Conservation (phyloP, 805 yeast species). For the Blastobotrys chiropterorum region DNA sequence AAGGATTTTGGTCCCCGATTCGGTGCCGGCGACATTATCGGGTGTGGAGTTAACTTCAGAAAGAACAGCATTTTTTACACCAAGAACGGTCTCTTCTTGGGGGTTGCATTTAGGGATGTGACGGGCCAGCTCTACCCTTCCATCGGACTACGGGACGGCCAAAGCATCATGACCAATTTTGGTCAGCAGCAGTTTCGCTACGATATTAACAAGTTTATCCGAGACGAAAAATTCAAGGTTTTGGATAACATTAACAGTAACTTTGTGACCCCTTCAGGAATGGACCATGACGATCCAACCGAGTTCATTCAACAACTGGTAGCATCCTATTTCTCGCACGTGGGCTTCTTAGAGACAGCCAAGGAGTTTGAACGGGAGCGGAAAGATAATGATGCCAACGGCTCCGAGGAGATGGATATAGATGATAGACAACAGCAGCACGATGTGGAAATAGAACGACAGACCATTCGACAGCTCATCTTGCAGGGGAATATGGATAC, state of each 20-base stretch:
- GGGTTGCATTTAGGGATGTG: constrained; percentile 47
- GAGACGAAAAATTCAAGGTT: constrained; percentile 37
- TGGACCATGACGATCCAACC: constrained; percentile 1
- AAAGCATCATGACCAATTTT: constrained; percentile 46
- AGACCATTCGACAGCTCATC: constrained; percentile 40
- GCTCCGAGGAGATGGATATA: constrained; percentile 12
- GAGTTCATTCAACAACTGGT: constrained; percentile 33
- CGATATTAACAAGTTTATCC: constrained; percentile 52
- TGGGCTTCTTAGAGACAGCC: constrained; percentile 51
- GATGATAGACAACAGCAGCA: constrained; percentile 16
- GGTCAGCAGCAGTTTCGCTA: constrained; percentile 46
- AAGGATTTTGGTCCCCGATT: constrained; percentile 41
- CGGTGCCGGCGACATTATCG: constrained; percentile 60
- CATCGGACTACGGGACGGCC: constrained; percentile 41
- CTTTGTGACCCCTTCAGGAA: background rate
- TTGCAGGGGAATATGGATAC: constrained; percentile 41
- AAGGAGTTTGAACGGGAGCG: constrained; percentile 45
- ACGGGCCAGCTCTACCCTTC: constrained; percentile 39
- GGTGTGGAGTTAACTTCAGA: constrained; percentile 74
- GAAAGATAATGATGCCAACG: constrained; percentile 19
- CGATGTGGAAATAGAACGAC: constrained; percentile 29
- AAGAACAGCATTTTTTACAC: constrained; percentile 65
- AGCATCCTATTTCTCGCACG: constrained; percentile 48
- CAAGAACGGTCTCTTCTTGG: constrained; percentile 66
- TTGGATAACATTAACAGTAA: constrained; percentile 12